Evolutionary conservation across 345 rosid species (phyloP).

Genomic region (Fremontodendron californicum): DNA sequence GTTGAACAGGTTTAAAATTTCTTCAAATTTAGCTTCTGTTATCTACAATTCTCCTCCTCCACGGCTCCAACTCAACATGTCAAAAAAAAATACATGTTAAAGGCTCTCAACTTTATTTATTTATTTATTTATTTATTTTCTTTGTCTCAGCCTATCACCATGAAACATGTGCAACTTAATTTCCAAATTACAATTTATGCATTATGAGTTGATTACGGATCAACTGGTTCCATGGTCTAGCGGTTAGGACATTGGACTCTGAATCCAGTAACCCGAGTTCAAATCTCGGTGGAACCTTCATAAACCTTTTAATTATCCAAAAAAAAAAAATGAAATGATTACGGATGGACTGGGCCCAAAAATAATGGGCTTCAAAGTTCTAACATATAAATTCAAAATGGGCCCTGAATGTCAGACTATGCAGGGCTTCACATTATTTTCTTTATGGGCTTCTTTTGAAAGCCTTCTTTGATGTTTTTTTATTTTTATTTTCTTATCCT

Average conservation of each 20-base stretch:
- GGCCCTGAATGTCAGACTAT: no score
- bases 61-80: no score
- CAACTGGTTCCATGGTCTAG: constrained; percentile 91
- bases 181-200: background rate
- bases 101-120: background rate
- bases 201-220: no score
- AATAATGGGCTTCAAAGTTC: no score
- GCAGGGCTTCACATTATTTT: no score
- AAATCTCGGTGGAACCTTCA: constrained; percentile 84
- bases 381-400: no score
- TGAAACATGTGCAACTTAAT: background rate
- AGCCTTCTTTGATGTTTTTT: no score
- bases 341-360: background rate
- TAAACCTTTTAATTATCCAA: no score
- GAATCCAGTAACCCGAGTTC: constrained; percentile 96
- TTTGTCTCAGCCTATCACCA: background rate
- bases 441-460: background rate
- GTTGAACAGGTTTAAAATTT: background rate
- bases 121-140: background rate
- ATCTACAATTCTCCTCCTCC: background rate
- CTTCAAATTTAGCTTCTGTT: background rate
- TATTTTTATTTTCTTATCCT: no score
- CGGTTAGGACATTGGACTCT: constrained; percentile 91
- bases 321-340: no score
- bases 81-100: background rate